phyloP scores from a whole-genome alignment of 2,329 filamentous ascomycete genomes.

The Cladosporium halotolerans region DNA sequence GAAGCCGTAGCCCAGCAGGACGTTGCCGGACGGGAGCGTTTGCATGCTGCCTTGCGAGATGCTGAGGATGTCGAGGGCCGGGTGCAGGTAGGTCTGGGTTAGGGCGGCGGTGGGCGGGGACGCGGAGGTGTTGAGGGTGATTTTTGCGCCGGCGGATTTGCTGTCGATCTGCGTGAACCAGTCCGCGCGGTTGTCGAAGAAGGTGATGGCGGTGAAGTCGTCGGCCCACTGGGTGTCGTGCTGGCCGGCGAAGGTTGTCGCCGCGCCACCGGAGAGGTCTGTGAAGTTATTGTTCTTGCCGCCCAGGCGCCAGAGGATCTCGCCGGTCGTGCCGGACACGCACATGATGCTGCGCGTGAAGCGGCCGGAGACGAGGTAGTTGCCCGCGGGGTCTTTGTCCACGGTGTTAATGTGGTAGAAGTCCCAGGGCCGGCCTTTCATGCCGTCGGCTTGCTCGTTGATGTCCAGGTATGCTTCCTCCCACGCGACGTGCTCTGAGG shows the following conservation, averaged over 20 bases:
- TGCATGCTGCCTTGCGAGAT: constrained; percentile 48
- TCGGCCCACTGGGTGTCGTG: constrained; percentile 35
- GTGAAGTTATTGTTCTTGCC: constrained; percentile 38
- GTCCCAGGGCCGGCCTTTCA: constrained; percentile 43
- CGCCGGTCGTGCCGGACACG: constrained; percentile 37
- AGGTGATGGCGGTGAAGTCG: constrained; percentile 12
- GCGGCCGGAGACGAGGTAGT: constrained; percentile 43
- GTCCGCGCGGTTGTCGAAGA: constrained; percentile 46
- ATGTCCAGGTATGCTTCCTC: constrained; percentile 28
- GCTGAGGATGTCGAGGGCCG: constrained; percentile 30
- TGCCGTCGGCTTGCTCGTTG: constrained; percentile 38
- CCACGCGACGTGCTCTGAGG: constrained; percentile 39
- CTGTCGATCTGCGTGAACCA: constrained; percentile 17
- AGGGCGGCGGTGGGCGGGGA: constrained; percentile 25
- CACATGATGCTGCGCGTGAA: constrained; percentile 40
- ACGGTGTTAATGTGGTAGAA: constrained; percentile 50
- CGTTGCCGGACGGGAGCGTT: constrained; percentile 39
- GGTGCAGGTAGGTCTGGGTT: constrained; percentile 21
- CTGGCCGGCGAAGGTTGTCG: constrained; percentile 28
- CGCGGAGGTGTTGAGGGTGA: constrained; percentile 18
- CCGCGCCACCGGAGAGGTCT: constrained; percentile 24
- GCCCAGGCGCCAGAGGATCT: constrained; percentile 43
- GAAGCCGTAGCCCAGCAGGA: constrained; percentile 52
- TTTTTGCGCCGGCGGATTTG: constrained; percentile 17
- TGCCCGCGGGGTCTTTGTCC: constrained; percentile 41